A percentile compares a stretch with the other conserved stretches of the same genome.
Conservation (phyloP, 352 stramenopile species). For the Pythium phragmitis region DNA sequence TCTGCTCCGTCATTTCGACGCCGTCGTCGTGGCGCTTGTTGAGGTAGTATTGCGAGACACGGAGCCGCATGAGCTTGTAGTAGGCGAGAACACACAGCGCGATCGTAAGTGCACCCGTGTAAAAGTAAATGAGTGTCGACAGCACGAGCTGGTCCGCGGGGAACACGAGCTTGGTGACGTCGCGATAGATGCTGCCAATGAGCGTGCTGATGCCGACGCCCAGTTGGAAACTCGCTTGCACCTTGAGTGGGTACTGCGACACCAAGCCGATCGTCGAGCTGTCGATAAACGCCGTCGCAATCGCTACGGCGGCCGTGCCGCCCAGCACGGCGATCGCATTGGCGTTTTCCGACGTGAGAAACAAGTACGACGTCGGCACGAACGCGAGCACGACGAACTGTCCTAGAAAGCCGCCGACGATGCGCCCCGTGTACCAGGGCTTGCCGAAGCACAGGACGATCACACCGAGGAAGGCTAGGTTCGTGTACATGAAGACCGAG, state of each 20-base stretch:
- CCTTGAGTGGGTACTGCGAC: conserved; percentile 71
- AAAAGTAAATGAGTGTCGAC: conserved; percentile 84
- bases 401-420: conserved; percentile 76
- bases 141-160: conserved; percentile 50
- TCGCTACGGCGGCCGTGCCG: conserved; percentile 57
- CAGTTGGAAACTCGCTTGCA: conserved; percentile 83
- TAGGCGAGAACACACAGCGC: conserved; percentile 75
- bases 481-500: conserved; percentile 85
- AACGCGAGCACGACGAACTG: conserved; percentile 73
- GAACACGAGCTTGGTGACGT: conserved; percentile 83
- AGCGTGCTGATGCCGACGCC: conserved; percentile 79
- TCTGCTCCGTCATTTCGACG: conserved; percentile 61
- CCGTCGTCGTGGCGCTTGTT: conserved; percentile 31
- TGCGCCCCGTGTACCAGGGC: conserved; percentile 68
- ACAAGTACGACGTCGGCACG: conserved; percentile 77
- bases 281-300: conserved; percentile 82
- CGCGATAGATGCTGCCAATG: conserved; percentile 79
- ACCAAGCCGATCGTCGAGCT: conserved; percentile 82
- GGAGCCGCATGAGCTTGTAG: conserved; percentile 56
- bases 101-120: conserved; percentile 77
- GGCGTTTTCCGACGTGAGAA: conserved; percentile 59
- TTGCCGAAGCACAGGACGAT: conserved; percentile 63
- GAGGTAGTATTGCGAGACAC: conserved; percentile 59
- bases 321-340: conserved; percentile 68
- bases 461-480: conserved; percentile 59